phyloP scores from a whole-genome alignment of 2,329 filamentous ascomycete genomes.

The Tolypocladium paradoxum region DNA sequence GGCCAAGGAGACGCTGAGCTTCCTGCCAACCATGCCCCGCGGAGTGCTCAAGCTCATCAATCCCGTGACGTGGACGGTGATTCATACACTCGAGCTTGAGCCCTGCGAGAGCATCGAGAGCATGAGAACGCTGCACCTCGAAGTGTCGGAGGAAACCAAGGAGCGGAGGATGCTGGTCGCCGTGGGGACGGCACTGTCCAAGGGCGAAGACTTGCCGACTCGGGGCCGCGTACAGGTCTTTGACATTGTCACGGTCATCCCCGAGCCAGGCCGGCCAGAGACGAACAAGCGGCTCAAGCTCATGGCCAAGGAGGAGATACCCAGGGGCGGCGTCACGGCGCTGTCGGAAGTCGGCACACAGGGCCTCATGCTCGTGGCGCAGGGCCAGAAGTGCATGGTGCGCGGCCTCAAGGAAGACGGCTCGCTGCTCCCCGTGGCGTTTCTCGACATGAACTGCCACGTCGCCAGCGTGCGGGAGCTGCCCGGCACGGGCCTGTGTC shows the following conservation, averaged over 20 bases:
- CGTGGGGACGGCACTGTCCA: constrained; percentile 75
- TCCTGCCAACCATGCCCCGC: constrained; percentile 58
- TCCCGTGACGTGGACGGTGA: constrained; percentile 63
- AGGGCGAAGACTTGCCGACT: constrained; percentile 82
- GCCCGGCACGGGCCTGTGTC: constrained; percentile 69
- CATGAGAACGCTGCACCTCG: constrained; percentile 73
- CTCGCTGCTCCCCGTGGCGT: constrained; percentile 83
- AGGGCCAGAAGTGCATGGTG: constrained; percentile 97
- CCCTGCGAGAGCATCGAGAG: constrained; percentile 68
- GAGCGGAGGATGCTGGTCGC: constrained; percentile 73
- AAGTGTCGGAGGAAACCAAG: constrained; percentile 84
- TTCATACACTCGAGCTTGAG: constrained; percentile 67
- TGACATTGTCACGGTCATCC: constrained; percentile 84
- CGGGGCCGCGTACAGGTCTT: constrained; percentile 82
- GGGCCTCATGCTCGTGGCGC: constrained; percentile 78
- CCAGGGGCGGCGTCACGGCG: constrained; percentile 83
- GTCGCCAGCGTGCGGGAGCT: constrained; percentile 79
- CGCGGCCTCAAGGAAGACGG: constrained; percentile 92
- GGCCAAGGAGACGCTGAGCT: constrained; percentile 55
- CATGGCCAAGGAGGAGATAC: constrained; percentile 78
- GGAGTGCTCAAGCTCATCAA: constrained; percentile 71
- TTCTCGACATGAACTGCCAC: constrained; percentile 95
- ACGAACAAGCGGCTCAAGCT: constrained; percentile 79
- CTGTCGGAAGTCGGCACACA: constrained; percentile 77
- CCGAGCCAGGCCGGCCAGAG: constrained; percentile 74